Base-by-base conservation (phyloP, 2,329 filamentous ascomycete genomes). In the Cryphonectria naterciae region DNA sequence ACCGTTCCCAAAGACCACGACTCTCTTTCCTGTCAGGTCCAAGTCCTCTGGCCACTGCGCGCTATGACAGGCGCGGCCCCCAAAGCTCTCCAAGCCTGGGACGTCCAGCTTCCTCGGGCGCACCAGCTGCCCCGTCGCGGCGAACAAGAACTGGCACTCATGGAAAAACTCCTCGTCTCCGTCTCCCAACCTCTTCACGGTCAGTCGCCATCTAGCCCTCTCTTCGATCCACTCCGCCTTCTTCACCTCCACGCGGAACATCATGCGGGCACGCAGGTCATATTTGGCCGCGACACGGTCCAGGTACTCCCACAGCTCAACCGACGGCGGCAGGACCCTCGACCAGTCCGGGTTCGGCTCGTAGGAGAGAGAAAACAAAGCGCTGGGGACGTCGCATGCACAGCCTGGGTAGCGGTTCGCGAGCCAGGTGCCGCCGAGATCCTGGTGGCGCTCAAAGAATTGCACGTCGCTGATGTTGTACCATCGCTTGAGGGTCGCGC, bases 341-440 rank as follows among this genome's bases (percentile, higher is more conserved):
- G 82, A 84, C 89, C 90, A 92, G 72, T 88, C 80, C 0, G 86
- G 86, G 71, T 91, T 91, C 0, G 87, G 85, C 25, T 84, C 83
- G 76, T 89, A 92, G 1, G 86, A 87, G 67, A 85, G 87, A 75
- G 89, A 88, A 76, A 92, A 92, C 13, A 89, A 83, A 67, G 87
- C 83, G 2, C 85, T 83, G 2, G 89, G 88, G 0, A 91, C 83
- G 60, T 90, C 87, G 75, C 87, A 89, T 8, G 87, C 87, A 68
- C 77, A 79, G 6, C 86, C 86, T 13, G 87, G 89, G 77, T 92
- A 92, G 43, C 83, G 81, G 76, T 91, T 92, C 61, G 85, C 85
- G 78, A 84, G 85, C 90, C 90, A 92, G 1, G 89, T 91, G 10
- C 90, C 90, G 43, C 89, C 89, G 60, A 91, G 82, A 3, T 85